Percentiles rank a stretch among this genome's conserved stretches.
These are phyloP conservation scores for Ormosia emarginata DNA, from an alignment of 306 rosid genomes.

Conservation along the genomic window DNA sequence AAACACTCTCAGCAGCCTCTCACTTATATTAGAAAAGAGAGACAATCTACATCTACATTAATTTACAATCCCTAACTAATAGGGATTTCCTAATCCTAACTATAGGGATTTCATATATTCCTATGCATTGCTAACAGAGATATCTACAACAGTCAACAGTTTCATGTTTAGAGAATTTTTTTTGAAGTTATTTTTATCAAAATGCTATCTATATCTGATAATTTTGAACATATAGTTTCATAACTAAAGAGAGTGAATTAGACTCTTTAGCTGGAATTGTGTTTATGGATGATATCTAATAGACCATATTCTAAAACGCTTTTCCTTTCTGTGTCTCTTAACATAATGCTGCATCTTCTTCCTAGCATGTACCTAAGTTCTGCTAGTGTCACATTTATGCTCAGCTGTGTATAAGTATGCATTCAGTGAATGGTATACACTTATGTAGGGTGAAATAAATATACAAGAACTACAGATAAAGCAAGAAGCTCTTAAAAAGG, in stretches of 20 bases:
- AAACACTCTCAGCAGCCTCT: background rate
- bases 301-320: background rate
- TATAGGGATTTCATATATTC: background rate
- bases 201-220: background rate
- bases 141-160: background rate
- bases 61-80: background rate
- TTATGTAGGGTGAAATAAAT: slow-evolving; percentile 56
- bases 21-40: background rate
- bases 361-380: background rate
- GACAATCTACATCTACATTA: background rate
- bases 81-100: background rate
- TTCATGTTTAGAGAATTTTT: background rate
- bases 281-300: background rate
- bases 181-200: background rate
- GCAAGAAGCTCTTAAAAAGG: slow-evolving; percentile 37
- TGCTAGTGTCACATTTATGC: slow-evolving; percentile 3
- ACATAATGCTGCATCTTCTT: background rate
- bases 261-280: background rate
- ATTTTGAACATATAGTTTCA: background rate
- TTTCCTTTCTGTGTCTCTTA: background rate
- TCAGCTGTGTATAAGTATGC: background rate
- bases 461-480: slow-evolving; percentile 32
- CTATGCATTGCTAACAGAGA: background rate
- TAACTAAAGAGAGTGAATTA: background rate
- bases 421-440: slow-evolving; percentile 24